Evolutionary conservation across 2,329 filamentous ascomycete genomes (phyloP), one percentile per base, ranked within the genome.

Genomic region (Exophiala xenobiotica): DNA sequence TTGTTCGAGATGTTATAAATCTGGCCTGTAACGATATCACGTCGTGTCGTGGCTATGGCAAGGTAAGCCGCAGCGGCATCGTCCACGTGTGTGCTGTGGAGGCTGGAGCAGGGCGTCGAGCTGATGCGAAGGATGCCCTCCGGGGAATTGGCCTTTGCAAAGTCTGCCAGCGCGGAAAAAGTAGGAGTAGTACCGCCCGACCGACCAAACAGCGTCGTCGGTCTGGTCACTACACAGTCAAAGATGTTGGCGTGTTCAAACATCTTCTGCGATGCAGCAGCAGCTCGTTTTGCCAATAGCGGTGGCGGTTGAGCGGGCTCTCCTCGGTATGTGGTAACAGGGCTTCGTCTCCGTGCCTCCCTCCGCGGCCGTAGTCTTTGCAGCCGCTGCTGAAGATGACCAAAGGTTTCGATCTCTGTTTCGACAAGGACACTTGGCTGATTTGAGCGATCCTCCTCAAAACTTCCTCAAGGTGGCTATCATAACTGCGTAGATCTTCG

Each of bases 51-150:
- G 0, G 74, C 76, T 2, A 79, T 64, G 1, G 72, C 66, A 3
- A 77, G 63, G 51, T 78, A 79, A 0, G 74, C 74, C 11, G 74
- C 71, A 2, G 63, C 75, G 40, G 74, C 78, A 55, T 79, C 76
- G 54, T 78, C 76, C 11, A 78, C 66, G 52, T 79, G 76, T 33
- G 72, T 66, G 2, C 69, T 71, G 50, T 78, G 76, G 53, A 76
- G 62, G 24, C 78, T 71, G 9, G 64, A 70, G 16, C 69, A 62
- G 0, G 66, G 64, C 33, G 70, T 57, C 0, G 67, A 61, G 0
- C 68, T 63, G 3, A 77, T 51, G n/a, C 60, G 54, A 20, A 76
- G 58, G 1, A 59, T 50, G 8, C 33, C 41, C n/a, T 22, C 27
- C 1, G 11, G 14, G 8, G 24, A n/a, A n/a, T n/a, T n/a, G 4